Conservation (phyloP, 139 green algal genomes). For the Pleodorina starrii region DNA sequence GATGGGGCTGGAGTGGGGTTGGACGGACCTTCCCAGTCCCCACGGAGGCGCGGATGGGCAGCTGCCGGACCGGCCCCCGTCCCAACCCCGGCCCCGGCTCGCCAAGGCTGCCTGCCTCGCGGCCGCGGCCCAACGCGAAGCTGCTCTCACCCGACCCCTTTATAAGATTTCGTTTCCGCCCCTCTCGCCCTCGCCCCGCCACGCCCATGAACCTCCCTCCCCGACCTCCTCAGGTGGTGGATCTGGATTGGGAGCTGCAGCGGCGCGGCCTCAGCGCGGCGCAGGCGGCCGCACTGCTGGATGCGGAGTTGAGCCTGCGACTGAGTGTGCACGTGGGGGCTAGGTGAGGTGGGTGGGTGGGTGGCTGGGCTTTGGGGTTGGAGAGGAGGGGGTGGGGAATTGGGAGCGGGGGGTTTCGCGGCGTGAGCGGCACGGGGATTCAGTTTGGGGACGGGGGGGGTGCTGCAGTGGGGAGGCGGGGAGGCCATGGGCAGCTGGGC, state of each 20-base stretch:
- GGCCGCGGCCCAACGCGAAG: neutral
- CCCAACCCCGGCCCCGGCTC: too few species aligned
- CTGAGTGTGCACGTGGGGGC: conserved; percentile 30
- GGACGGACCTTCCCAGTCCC: too few species aligned
- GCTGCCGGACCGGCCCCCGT: neutral
- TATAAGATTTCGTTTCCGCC: neutral
- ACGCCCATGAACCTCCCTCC: neutral
- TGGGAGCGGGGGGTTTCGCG: neutral
- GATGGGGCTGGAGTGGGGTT: too few species aligned
- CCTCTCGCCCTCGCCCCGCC: neutral
- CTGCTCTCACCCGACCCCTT: neutral
- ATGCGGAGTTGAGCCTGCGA: conserved; percentile 21
- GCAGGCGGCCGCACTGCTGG: conserved; percentile 36
- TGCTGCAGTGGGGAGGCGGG: too few species aligned
- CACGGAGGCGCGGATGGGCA: too few species aligned
- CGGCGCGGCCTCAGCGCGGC: conserved; percentile 9
- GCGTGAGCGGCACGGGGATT: neutral
- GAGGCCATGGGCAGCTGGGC: neutral
- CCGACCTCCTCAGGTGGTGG: conserved; percentile 1
- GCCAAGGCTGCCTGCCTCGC: neutral
- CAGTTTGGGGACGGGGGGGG: neutral
- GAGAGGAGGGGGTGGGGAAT: too few species aligned
- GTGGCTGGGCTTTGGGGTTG: neutral
- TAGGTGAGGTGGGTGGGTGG: neutral
- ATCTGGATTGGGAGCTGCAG: conserved; percentile 41